phyloP scores from a whole-genome alignment of 108 stramenopile genomes.

The Cyclotella atomus region DNA sequence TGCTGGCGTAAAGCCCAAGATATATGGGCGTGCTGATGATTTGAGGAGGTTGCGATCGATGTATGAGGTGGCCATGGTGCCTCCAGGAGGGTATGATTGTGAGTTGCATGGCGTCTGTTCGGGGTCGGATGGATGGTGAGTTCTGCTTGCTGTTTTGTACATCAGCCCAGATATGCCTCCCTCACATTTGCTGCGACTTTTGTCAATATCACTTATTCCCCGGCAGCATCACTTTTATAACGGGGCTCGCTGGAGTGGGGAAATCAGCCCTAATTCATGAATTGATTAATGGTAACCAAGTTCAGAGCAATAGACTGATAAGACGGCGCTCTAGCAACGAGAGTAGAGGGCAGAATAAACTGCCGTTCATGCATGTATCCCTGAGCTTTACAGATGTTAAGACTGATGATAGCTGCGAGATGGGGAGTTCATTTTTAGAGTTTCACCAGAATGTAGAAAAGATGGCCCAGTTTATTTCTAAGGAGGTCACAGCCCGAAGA shows the following conservation, averaged over 20 bases:
- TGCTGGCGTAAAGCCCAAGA: no score
- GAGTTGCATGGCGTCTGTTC: background rate
- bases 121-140: conserved; percentile 5
- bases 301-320: background rate
- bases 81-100: background rate
- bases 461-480: background rate
- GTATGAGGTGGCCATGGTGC: background rate
- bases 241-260: conserved; percentile 6
- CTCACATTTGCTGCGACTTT: no score
- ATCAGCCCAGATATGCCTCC: background rate
- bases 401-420: background rate
- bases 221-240: background rate
- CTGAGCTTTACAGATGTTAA: background rate
- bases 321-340: background rate
- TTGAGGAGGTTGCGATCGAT: background rate
- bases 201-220: background rate
- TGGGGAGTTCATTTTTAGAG: background rate
- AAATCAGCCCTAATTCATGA: conserved; percentile 3
- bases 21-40: no score
- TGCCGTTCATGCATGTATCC: conserved; percentile 11
- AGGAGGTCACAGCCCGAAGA: background rate
- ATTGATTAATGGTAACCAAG: conserved; percentile 3
- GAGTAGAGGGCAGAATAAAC: background rate
- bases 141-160: background rate
- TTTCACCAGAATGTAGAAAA: background rate